phyloP scores from a whole-genome alignment of 2,329 filamentous ascomycete genomes.

The Scleromitrula shiraiana region DNA sequence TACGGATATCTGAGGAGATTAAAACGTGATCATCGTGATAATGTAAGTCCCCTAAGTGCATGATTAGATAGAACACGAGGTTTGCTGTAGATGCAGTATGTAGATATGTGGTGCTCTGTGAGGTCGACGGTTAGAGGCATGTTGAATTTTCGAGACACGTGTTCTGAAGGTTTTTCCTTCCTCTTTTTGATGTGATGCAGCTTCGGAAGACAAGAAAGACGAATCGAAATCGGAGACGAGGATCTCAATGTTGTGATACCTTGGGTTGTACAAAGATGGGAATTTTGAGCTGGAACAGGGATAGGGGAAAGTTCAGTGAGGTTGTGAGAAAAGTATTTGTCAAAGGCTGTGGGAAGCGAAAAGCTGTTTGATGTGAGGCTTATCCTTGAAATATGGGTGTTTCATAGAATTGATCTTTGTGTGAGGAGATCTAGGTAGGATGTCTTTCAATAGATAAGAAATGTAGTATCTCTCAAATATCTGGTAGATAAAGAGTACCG shows the following conservation, averaged over 20 bases:
- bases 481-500: no score
- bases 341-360: neutral
- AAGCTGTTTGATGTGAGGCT: no score
- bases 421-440: no score
- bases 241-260: neutral
- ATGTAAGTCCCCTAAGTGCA: constrained; percentile 1
- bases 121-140: constrained; percentile 6
- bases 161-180: constrained; percentile 1
- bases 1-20: constrained; percentile 2
- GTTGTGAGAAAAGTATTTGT: neutral
- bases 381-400: no score
- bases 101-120: neutral
- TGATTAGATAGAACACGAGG: constrained; percentile 2
- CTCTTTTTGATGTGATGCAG: no score
- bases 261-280: neutral
- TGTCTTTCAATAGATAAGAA: no score
- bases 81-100: constrained; percentile 1
- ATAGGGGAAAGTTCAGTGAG: neutral
- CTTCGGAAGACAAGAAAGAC: neutral
- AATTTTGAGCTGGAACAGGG: neutral
- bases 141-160: constrained; percentile 7
- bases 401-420: no score
- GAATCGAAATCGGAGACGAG: neutral
- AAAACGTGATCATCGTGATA: constrained; percentile 10
- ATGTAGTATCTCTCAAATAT: no score